Evolutionary conservation across 306 rosid species (phyloP), one percentile per base, ranked within the genome.

Genomic region (Senna siamea): DNA sequence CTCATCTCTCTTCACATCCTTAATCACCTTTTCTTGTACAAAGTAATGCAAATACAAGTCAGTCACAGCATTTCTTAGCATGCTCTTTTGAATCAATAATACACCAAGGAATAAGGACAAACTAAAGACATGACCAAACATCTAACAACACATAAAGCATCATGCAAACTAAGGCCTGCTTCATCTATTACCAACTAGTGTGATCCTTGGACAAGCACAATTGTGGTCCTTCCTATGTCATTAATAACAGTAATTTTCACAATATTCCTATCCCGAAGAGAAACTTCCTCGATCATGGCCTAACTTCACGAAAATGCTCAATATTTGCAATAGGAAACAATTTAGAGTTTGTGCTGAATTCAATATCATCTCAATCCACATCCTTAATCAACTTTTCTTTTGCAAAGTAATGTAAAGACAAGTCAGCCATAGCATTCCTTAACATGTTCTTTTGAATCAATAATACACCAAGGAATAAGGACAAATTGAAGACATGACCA

Each of bases 11-110:
- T 94, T 97, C 57, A 94, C 98, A 75, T 94, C 98, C 85, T 94
- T 94, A 18, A 94, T 79, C 82, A 94, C 98, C 85, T 91, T 94
- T 0, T 97, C 97, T 76, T 94, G 91, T 0, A 97, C 98, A 66
- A 91, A 96, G 28, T 94, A 94, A 79, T 94, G 98, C 77, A 94
- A 9, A 12, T 97, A 94, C 77, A 94, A 76, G 67, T 94, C 98
- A 20, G 98, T 94, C 47, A 94, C 97, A 0, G 98, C 98, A 28
- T 94, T 97, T 56, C 98, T 87, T 80, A 94, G 63, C 34, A 94
- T 94, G 57, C 97, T 94, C 90, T 94, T 94, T 80, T 94, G 98
- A 75, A 94, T 94, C 88, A 94, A n/a, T n/a, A n/a, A n/a, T n/a
- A n/a, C n/a, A n/a, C n/a, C n/a, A n/a, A n/a, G n/a, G n/a, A n/a